phyloP scores from a whole-genome alignment of 768 basidiomycete genomes.

The Lentinula raphanica region DNA sequence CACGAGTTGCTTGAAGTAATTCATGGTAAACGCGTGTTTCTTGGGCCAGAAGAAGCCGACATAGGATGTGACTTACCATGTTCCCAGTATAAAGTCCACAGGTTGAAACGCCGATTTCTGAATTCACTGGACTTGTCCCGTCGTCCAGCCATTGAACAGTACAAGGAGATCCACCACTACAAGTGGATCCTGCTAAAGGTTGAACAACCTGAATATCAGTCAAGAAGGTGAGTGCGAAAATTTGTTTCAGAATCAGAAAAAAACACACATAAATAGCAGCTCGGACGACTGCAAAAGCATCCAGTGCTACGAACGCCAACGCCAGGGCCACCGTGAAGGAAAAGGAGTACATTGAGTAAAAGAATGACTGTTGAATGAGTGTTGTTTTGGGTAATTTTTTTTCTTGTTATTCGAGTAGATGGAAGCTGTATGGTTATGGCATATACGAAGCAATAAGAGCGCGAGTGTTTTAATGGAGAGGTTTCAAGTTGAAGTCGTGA shows the following conservation, averaged over 20 bases:
- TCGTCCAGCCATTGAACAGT: constrained; percentile 61
- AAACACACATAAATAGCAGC: constrained; percentile 6
- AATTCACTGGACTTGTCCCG: constrained; percentile 44
- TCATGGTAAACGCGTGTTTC: neutral
- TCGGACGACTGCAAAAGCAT: neutral
- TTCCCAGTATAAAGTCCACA: constrained; percentile 58
- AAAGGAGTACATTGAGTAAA: neutral
- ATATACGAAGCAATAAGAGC: neutral
- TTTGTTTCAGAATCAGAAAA: neutral
- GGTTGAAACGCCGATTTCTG: constrained; percentile 44
- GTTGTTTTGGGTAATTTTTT: neutral
- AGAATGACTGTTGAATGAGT: neutral
- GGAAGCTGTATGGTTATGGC: neutral
- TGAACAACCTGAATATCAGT: neutral
- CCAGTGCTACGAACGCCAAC: constrained; percentile 1
- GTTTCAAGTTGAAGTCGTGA: too few relatives aligned
- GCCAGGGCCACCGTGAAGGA: neutral
- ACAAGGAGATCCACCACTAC: constrained; percentile 51
- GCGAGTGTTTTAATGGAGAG: neutral
- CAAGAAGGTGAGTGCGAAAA: neutral
- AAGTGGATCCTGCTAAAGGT: constrained; percentile 27
- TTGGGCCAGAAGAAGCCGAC: too few relatives aligned
- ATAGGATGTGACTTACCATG: constrained; percentile 29
- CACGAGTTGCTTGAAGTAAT: constrained; percentile 41
- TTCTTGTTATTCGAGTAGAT: neutral